Conservation (phyloP, 257 asterid genomes). For the Solanum habrochaites region DNA sequence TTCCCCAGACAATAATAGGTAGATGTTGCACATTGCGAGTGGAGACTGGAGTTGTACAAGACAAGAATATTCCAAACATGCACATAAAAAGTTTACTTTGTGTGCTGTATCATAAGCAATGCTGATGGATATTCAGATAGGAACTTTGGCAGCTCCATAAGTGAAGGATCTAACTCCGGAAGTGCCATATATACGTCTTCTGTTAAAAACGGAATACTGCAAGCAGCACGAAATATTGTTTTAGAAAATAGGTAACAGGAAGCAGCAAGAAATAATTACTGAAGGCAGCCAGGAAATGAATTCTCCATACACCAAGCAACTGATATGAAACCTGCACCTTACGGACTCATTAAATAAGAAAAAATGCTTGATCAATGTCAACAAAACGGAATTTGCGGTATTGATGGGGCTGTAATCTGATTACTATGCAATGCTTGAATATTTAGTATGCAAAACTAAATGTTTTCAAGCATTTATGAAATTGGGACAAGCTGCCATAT, state of each 20-base stretch:
- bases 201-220: constrained; percentile 94
- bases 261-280: neutral
- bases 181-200: constrained; percentile 98
- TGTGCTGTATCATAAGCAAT: constrained; percentile 38
- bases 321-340: neutral
- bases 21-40: neutral
- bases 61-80: neutral
- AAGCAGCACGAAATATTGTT: neutral
- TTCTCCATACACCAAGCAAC: neutral
- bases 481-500: neutral
- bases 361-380: neutral
- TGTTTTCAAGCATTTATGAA: neutral
- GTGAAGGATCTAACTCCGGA: constrained; percentile 73
- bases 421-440: neutral
- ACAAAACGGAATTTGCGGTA: neutral
- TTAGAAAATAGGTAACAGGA: neutral
- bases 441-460: neutral
- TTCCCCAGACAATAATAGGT: neutral
- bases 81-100: constrained; percentile 15
- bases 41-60: neutral
- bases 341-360: neutral
- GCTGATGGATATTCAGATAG: constrained; percentile 67
- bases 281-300: neutral
- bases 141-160: constrained; percentile 57
- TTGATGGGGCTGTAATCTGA: neutral